phyloP scores from a whole-genome alignment of 495 filamentous ascomycete species.

The Rusavskia elegans region DNA sequence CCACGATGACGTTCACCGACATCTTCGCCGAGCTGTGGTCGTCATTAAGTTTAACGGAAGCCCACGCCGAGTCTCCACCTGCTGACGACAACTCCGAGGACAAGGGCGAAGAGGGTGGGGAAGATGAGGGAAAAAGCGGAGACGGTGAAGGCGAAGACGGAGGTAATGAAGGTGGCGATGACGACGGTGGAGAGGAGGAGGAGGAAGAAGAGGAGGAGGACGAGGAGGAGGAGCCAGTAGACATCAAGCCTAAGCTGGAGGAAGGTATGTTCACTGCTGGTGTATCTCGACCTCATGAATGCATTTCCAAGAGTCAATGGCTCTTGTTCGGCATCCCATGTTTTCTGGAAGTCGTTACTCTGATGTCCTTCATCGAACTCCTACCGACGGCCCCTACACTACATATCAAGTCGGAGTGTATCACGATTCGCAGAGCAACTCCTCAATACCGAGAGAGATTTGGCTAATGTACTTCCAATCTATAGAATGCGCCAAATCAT shows the following conservation, averaged over 20 bases:
- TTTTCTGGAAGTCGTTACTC: not conserved
- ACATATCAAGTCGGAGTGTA: not conserved
- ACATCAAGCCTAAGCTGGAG: constrained; percentile 75
- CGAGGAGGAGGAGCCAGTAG: constrained; percentile 78
- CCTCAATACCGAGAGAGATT: no score
- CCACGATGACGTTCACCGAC: constrained; percentile 46
- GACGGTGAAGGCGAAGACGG: constrained; percentile 29
- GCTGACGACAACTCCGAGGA: constrained; percentile 30
- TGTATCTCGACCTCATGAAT: not conserved
- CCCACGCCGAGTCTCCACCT: constrained; percentile 44
- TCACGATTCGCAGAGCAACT: not conserved
- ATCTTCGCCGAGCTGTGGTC: constrained; percentile 46
- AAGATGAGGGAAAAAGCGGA: constrained; percentile 31
- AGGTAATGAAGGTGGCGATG: constrained; percentile 28
- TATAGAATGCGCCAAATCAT: constrained; percentile 73
- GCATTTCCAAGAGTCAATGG: not conserved
- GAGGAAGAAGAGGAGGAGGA: constrained; percentile 65
- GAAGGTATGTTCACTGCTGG: constrained; percentile 52
- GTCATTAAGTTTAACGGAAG: constrained; percentile 39
- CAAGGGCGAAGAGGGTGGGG: constrained; percentile 22
- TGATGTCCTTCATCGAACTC: not conserved
- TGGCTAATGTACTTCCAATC: constrained; percentile 1
- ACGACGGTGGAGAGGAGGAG: constrained; percentile 30
- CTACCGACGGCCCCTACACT: not conserved
- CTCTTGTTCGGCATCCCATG: not conserved